A percentile compares a stretch with the other conserved stretches of the same genome.
Evolutionary conservation across 2,329 filamentous ascomycete genomes (phyloP).

Genomic region (Escovopsis sp.): DNA sequence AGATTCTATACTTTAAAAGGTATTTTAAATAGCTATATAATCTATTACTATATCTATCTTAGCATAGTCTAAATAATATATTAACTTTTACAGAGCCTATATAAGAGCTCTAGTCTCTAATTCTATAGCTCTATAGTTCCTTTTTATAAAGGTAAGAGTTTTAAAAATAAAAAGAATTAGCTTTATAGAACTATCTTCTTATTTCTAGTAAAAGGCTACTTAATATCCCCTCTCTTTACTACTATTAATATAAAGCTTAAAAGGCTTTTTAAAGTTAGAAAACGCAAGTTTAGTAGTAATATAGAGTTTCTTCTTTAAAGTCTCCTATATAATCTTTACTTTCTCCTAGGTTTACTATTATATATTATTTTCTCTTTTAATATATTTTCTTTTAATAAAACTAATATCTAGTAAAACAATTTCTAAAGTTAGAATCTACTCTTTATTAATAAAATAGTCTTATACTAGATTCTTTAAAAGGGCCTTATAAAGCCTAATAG

Average conservation of each 20-base stretch:
- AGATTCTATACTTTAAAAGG: too few relatives aligned
- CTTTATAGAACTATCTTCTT: too few relatives aligned
- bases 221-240: neutral
- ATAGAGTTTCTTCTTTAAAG: neutral
- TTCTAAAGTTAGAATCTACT: neutral
- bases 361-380: neutral
- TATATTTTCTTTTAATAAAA: too few relatives aligned
- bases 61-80: too few relatives aligned
- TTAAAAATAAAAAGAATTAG: neutral
- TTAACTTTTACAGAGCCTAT: too few relatives aligned
- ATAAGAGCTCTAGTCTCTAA: too few relatives aligned
- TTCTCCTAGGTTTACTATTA: neutral
- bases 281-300: too few relatives aligned
- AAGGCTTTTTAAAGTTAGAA: too few relatives aligned
- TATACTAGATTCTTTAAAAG: neutral
- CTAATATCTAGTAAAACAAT: too few relatives aligned
- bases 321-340: neutral
- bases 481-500: neutral
- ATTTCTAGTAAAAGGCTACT: too few relatives aligned
- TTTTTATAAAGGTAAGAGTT: neutral
- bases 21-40: too few relatives aligned
- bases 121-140: neutral
- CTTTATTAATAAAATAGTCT: slow-evolving; percentile 1
- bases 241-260: neutral
- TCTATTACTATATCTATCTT: too few relatives aligned